phyloP scores from a whole-genome alignment of 2,329 filamentous ascomycete genomes.

The Coniosporium tulheliwenetii region DNA sequence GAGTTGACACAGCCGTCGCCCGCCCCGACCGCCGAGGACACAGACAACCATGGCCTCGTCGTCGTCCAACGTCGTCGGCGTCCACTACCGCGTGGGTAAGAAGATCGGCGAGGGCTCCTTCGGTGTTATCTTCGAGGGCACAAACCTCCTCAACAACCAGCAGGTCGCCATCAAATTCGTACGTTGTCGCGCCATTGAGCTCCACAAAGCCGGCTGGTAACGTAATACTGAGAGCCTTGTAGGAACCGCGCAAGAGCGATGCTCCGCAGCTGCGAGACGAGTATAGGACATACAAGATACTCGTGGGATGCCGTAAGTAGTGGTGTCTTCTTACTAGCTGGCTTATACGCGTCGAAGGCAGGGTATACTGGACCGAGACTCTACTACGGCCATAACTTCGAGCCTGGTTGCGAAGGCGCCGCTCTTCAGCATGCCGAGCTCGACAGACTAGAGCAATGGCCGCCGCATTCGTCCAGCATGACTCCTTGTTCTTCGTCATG shows the following conservation, averaged over 20 bases:
- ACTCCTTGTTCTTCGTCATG: not conserved
- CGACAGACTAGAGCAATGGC: too few relatives aligned
- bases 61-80: constrained; percentile 93
- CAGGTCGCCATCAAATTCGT: constrained; percentile 99
- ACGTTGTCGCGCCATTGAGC: constrained; percentile 24
- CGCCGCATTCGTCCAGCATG: not conserved
- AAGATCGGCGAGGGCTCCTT: constrained; percentile 99
- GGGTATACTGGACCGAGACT: not conserved
- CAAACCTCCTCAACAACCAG: constrained; percentile 96
- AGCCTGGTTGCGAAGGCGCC: too few relatives aligned
- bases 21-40: too few relatives aligned
- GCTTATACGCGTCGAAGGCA: constrained; percentile 5
- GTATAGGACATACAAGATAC: constrained; percentile 98
- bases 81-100: constrained; percentile 97
- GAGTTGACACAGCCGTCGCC: too few relatives aligned
- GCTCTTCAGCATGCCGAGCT: too few relatives aligned
- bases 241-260: constrained; percentile 98
- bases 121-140: constrained; percentile 97
- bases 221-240: not conserved
- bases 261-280: constrained; percentile 95
- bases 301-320: constrained; percentile 93
- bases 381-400: too few relatives aligned
- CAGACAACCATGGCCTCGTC: constrained; percentile 56
- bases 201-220: not conserved
- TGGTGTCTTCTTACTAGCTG: constrained; percentile 7